Evolutionary conservation across 371 early-diverging fungal genomes (phyloP).

Genomic region (Syncephalastrum racemosum): DNA sequence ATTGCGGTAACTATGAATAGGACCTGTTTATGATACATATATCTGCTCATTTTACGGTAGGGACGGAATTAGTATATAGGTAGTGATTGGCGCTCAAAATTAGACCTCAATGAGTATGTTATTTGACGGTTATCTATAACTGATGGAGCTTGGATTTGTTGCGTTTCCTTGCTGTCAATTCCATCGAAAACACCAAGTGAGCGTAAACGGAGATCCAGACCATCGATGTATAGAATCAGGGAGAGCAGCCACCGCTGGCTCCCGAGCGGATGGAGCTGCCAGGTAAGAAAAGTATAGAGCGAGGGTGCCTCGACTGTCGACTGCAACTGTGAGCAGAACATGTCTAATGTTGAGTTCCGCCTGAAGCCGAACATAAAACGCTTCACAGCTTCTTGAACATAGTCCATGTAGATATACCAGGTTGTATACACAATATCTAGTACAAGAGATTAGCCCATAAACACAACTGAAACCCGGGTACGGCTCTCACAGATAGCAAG

Average conservation of each 20-base stretch:
- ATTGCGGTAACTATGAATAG: no score
- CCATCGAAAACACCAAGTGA: conserved; percentile 32
- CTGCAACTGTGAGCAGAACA: conserved; percentile 24
- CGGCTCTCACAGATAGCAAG: conserved; percentile 63
- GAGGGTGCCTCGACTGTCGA: conserved; percentile 18
- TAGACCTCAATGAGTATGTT: no score
- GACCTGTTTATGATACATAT: no score
- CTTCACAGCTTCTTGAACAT: conserved; percentile 30
- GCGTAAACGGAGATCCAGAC: conserved; percentile 38
- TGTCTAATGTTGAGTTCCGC: conserved; percentile 22
- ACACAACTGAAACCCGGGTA: background rate
- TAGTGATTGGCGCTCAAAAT: conserved; percentile 14
- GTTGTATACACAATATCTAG: conserved; percentile 34
- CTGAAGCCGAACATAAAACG: conserved; percentile 32
- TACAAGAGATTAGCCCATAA: background rate
- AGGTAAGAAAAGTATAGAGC: conserved; percentile 28
- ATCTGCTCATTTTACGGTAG: no score
- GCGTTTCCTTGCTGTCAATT: conserved; percentile 16
- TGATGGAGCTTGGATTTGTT: background rate
- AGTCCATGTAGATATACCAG: conserved; percentile 36
- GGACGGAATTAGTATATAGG: conserved; percentile 8
- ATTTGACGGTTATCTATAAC: conserved; percentile 16
- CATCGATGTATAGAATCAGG: conserved; percentile 36
- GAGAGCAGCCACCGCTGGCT: conserved; percentile 27
- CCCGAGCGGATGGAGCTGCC: conserved; percentile 34